A percentile compares a stretch with the other conserved stretches of the same genome.
These are phyloP conservation scores for Podaxis mareebaensis DNA, from an alignment of 768 basidiomycete species.

Conservation along the genomic window DNA sequence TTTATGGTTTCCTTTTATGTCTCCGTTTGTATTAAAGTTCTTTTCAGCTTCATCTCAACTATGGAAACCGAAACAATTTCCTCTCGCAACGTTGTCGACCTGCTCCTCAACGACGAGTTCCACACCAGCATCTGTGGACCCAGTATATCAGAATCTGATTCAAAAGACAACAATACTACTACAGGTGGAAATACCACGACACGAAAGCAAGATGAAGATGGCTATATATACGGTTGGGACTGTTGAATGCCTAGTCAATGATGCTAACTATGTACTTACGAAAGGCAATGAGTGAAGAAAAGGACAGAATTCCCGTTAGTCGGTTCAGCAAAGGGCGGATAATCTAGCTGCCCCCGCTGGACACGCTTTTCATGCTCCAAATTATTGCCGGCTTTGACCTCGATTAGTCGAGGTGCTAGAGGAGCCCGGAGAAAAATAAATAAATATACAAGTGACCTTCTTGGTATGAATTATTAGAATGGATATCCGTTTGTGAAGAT, in stretches of 20 bases:
- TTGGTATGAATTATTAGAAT: slow-evolving; percentile 7
- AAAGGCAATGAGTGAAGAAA: slow-evolving; percentile 1
- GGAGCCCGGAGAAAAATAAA: background rate
- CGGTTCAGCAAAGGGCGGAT: background rate
- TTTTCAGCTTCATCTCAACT: slow-evolving; percentile 72
- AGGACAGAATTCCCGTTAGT: background rate
- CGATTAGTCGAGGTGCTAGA: background rate
- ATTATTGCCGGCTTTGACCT: background rate
- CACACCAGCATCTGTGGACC: slow-evolving; percentile 67
- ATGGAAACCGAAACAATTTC: slow-evolving; percentile 94
- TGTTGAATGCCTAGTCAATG: slow-evolving; percentile 43
- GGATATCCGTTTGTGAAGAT: slow-evolving; percentile 1
- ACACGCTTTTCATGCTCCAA: background rate
- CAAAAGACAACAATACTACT: slow-evolving; percentile 5
- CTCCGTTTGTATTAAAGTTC: slow-evolving; percentile 3
- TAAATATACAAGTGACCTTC: background rate
- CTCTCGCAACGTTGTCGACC: slow-evolving; percentile 80
- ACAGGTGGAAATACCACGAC: background rate
- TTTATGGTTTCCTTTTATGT: slow-evolving; percentile 3
- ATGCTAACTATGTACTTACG: slow-evolving; percentile 14
- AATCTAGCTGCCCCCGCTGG: background rate
- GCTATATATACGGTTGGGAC: slow-evolving; percentile 76
- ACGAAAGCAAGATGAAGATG: slow-evolving; percentile 22
- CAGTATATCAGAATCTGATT: slow-evolving; percentile 19
- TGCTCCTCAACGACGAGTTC: slow-evolving; percentile 75